phyloP scores from a whole-genome alignment of 768 basidiomycete species.

The Suillus variegatus region DNA sequence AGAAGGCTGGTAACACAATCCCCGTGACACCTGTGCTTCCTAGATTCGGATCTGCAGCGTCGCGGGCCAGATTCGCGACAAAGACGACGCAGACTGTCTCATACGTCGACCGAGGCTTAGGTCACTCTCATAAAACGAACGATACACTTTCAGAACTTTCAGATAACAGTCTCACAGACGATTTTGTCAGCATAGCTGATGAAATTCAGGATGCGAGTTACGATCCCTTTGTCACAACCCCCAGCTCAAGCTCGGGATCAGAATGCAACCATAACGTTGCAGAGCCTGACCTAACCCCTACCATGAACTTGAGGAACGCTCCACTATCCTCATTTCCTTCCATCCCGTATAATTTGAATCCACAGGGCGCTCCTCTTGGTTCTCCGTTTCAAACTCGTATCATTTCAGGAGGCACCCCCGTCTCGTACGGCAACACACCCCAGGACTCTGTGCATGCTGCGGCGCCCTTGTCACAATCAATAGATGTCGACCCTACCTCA shows the following conservation, averaged over 20 bases:
- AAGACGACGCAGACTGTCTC: conserved; percentile 10
- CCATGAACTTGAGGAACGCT: not conserved
- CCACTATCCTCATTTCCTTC: not conserved
- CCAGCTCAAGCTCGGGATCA: not conserved
- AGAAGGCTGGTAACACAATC: conserved; percentile 14
- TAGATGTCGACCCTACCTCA: not conserved
- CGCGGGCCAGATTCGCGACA: conserved; percentile 18
- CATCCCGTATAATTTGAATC: not conserved
- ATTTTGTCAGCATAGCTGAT: not conserved
- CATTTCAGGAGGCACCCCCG: not conserved
- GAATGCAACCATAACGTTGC: not conserved
- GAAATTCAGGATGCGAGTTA: not conserved
- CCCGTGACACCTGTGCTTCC: conserved; percentile 22
- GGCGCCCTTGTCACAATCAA: not conserved
- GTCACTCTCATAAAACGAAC: conserved; percentile 6
- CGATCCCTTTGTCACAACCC: not conserved
- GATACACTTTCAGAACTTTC: not conserved
- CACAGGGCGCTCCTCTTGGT: conserved; percentile 3
- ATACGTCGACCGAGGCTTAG: conserved; percentile 7
- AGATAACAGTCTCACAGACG: not conserved
- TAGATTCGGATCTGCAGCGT: conserved; percentile 17
- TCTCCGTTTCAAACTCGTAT: conserved; percentile 14
- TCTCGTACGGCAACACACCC: conserved; percentile 7
- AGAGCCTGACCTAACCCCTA: not conserved
- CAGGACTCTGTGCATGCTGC: conserved; percentile 9